phyloP scores from a whole-genome alignment of 352 stramenopile species.

The Globisporangium radiosum region DNA sequence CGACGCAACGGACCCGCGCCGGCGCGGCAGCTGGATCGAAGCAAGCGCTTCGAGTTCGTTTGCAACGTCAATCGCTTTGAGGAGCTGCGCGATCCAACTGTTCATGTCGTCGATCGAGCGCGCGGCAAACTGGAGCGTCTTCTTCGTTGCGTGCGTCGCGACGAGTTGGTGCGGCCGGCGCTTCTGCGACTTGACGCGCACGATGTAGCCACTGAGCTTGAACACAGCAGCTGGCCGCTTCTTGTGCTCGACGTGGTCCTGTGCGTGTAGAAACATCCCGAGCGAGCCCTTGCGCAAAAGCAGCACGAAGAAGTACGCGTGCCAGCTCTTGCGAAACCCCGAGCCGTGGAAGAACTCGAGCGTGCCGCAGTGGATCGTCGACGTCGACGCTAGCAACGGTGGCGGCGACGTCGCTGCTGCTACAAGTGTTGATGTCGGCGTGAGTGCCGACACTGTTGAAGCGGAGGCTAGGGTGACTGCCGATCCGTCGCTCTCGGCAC shows the following conservation, averaged over 20 bases:
- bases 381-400: neutral
- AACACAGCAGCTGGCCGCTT: conserved; percentile 49
- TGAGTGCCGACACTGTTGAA: no score
- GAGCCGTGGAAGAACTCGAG: conserved; percentile 49
- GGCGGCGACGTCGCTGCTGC: neutral
- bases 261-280: conserved; percentile 51
- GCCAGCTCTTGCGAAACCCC: conserved; percentile 61
- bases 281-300: conserved; percentile 58
- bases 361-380: neutral
- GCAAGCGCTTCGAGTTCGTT: conserved; percentile 38
- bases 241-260: conserved; percentile 33
- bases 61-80: conserved; percentile 52
- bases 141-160: conserved; percentile 49
- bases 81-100: conserved; percentile 51
- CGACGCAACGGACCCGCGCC: neutral
- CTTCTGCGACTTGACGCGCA: conserved; percentile 61
- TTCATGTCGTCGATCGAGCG: conserved; percentile 65
- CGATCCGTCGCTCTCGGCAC: no score
- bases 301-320: conserved; percentile 63
- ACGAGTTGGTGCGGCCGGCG: conserved; percentile 61
- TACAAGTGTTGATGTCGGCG: neutral
- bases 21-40: conserved; percentile 1
- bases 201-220: conserved; percentile 61
- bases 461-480: no score
- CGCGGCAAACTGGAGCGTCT: conserved; percentile 48